These are phyloP conservation scores for Beauveria varroae DNA, from an alignment of 2,329 filamentous ascomycete genomes.

Conservation along the genomic window DNA sequence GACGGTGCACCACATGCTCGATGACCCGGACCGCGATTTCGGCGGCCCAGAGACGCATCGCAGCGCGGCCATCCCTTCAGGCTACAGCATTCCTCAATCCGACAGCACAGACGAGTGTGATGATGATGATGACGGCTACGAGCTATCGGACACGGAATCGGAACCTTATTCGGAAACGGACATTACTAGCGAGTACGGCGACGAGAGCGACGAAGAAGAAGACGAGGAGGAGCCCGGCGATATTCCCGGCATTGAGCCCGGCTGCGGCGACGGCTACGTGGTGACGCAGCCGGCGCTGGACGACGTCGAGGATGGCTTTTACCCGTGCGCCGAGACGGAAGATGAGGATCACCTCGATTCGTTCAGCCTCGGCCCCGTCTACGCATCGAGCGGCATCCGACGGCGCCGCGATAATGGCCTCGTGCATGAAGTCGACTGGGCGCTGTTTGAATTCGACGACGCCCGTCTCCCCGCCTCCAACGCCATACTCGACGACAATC, in stretches of 20 bases:
- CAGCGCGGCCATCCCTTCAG: constrained; percentile 35
- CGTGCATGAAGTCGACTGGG: constrained; percentile 93
- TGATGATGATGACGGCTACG: constrained; percentile 50
- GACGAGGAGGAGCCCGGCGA: constrained; percentile 60
- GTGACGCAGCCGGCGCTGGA: constrained; percentile 90
- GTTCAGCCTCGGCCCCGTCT: constrained; percentile 73
- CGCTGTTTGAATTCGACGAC: constrained; percentile 71
- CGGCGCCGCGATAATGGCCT: constrained; percentile 64
- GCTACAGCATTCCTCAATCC: constrained; percentile 34
- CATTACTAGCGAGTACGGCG: constrained; percentile 44
- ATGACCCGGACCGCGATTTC: constrained; percentile 52
- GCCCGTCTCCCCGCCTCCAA: constrained; percentile 67
- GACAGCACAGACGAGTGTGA: constrained; percentile 42
- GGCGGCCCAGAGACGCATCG: constrained; percentile 20
- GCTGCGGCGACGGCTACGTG: constrained; percentile 67
- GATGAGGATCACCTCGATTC: constrained; percentile 78
- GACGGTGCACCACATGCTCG: constrained; percentile 95
- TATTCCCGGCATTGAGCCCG: constrained; percentile 67
- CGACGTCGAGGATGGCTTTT: constrained; percentile 76
- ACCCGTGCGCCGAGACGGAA: constrained; percentile 60
- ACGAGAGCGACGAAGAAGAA: constrained; percentile 44
- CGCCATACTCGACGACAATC: constrained; percentile 43
- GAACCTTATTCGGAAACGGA: constrained; percentile 43
- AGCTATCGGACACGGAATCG: constrained; percentile 56
- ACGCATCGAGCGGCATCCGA: constrained; percentile 84